A percentile compares a stretch with the other conserved stretches of the same genome.
phyloP scores from a whole-genome alignment of 345 rosid genomes.

The Salix arbutifolia region DNA sequence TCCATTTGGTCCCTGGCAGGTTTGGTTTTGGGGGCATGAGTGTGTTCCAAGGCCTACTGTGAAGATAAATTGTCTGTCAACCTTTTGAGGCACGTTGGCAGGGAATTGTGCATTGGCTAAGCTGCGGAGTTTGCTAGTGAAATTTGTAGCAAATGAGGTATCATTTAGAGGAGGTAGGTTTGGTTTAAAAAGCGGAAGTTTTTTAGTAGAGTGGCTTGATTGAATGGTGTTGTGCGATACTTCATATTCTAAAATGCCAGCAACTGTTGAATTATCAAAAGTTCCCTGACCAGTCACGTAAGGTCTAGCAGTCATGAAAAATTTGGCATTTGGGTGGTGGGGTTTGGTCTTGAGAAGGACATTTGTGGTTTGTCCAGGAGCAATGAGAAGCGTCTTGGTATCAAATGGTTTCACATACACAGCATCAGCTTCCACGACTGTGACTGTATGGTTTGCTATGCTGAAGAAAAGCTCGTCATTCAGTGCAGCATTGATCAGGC shows the following conservation, averaged over 20 bases:
- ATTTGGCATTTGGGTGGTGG: neutral
- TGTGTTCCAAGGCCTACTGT: too few relatives aligned
- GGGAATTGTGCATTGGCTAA: too few relatives aligned
- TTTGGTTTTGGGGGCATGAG: too few relatives aligned
- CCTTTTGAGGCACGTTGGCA: too few relatives aligned
- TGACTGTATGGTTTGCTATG: neutral
- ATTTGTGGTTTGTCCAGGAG: neutral
- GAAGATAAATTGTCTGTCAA: too few relatives aligned
- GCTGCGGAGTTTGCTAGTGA: neutral
- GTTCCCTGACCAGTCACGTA: slow-evolving; percentile 3
- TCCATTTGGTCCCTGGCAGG: too few relatives aligned
- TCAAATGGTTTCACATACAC: neutral
- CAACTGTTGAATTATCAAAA: slow-evolving; percentile 9
- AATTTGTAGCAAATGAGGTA: neutral
- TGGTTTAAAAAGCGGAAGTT: neutral
- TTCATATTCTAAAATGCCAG: slow-evolving; percentile 10
- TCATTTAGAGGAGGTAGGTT: slow-evolving; percentile 2
- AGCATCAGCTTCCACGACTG: neutral
- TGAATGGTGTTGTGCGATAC: neutral
- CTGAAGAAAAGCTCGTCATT: neutral
- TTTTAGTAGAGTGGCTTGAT: neutral
- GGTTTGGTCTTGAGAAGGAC: slow-evolving; percentile 1
- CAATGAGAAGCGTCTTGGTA: neutral
- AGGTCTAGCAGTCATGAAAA: slow-evolving; percentile 2
- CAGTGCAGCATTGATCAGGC: neutral